Evolutionary conservation across 2,329 filamentous ascomycete species (phyloP), one percentile per base, ranked within the genome.

Genomic region (Torrubiella hemipterigena): DNA sequence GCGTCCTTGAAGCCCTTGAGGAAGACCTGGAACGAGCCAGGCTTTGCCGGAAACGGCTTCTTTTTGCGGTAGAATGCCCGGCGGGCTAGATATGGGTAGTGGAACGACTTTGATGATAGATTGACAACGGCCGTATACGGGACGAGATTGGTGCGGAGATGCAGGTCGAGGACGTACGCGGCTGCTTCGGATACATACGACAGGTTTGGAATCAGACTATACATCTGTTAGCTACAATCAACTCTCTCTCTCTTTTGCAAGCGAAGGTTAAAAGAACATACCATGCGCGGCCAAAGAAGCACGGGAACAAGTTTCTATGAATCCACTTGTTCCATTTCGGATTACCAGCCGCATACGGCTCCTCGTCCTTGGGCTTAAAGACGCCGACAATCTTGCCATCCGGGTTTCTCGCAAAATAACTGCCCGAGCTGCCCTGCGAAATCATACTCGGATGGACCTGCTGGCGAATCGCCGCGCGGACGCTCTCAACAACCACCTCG

Each of bases 301-400:
- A 98, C 7, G 91, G 91, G 45, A 98, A 96, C 41, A 98, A 54
- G 53, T 98, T 98, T 41, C 91, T 72, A 55, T 98, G 91, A 61
- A 98, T 87, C 91, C 91, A 98, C 59, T 98, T 98, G 45, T 93
- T 96, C 89, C 89, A 96, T 55, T 98, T 98, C 6, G 91, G 91
- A 51, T 98, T 98, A 44, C 85, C 81, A 19, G 84, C 91, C 2
- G 91, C 91, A 51, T 95, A 98, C 1, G 91, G 91, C 55, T 98
- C 93, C 59, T 98, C 91, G 46, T 98, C 91, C 59, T 98, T 98
- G 25, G 91, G 91, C 55, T 98, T 98, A 62, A 98, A 98, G 5
- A 98, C 91, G 21, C 87, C 91, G 4, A 98, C 85, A 12, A 95
- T 84, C 61, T 93, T 95, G 31, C 91, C 91, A 34, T 89, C 80